phyloP scores from a whole-genome alignment of 768 basidiomycete species.

The Agaricus blazei region DNA sequence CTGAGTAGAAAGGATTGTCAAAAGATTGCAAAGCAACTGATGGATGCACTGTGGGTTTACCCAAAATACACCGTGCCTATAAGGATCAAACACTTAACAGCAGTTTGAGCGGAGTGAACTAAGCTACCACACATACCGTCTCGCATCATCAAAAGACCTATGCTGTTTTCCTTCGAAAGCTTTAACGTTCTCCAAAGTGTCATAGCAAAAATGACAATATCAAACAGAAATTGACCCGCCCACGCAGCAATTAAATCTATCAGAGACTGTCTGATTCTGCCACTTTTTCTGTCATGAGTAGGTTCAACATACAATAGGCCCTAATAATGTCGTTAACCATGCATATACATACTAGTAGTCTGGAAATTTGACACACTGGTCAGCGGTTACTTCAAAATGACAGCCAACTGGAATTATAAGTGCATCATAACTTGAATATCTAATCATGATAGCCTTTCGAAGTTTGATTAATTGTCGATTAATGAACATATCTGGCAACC shows the following conservation, averaged over 20 bases:
- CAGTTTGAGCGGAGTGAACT: not conserved
- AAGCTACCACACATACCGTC: conserved; percentile 27
- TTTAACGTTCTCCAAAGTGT: conserved; percentile 31
- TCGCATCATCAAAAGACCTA: conserved; percentile 26
- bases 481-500: too few species aligned
- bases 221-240: conserved; percentile 33
- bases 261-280: too few species aligned
- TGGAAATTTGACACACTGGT: too few species aligned
- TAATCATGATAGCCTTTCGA: too few species aligned
- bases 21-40: conserved; percentile 2
- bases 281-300: too few species aligned
- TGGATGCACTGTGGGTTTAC: conserved; percentile 14
- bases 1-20: not conserved
- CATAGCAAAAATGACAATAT: conserved; percentile 33
- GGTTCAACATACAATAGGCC: too few species aligned
- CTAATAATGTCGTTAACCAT: too few species aligned
- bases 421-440: too few species aligned
- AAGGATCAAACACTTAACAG: not conserved
- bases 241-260: conserved; percentile 31
- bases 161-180: conserved; percentile 14
- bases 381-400: too few species aligned
- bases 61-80: conserved; percentile 37
- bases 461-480: too few species aligned
- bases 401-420: too few species aligned
- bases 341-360: too few species aligned